These are phyloP conservation scores for Glaciozyma antarctica DNA, from an alignment of 768 basidiomycete genomes.

Conservation along the genomic window DNA sequence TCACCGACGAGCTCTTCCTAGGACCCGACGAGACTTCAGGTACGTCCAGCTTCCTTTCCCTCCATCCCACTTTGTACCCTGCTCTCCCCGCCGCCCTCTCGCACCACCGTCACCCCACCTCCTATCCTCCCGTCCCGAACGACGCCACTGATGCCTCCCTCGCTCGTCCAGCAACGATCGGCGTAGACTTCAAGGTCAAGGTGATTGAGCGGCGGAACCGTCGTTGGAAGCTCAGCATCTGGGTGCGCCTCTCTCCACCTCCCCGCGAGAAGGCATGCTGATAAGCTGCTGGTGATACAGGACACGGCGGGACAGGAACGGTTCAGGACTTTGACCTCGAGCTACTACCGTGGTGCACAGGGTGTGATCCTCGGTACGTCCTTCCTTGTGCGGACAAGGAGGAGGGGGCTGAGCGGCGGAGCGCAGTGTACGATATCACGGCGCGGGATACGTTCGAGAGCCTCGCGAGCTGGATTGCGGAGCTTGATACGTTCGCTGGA, in stretches of 20 bases:
- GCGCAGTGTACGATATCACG: conserved; percentile 93
- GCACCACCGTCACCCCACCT: conserved; percentile 39
- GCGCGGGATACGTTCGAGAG: conserved; percentile 88
- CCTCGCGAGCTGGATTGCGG: conserved; percentile 67
- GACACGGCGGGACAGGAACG: conserved; percentile 96
- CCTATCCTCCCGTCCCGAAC: conserved; percentile 50
- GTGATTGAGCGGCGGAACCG: conserved; percentile 38
- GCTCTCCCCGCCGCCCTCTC: conserved; percentile 38
- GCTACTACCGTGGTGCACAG: conserved; percentile 68
- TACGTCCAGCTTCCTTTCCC: conserved; percentile 49
- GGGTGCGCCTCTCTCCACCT: conserved; percentile 53
- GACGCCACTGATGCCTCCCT: conserved; percentile 47
- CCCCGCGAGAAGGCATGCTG: too few relatives aligned
- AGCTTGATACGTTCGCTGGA: conserved; percentile 71
- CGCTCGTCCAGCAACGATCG: conserved; percentile 38
- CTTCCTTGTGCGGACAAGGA: not conserved
- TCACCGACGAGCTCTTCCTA: conserved; percentile 92
- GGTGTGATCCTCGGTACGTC: conserved; percentile 45
- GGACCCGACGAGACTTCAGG: conserved; percentile 80
- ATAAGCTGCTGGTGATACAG: conserved; percentile 41
- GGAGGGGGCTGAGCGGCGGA: too few relatives aligned
- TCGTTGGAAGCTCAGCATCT: conserved; percentile 74
- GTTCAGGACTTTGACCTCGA: conserved; percentile 80
- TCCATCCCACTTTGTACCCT: conserved; percentile 37
- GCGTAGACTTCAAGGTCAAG: conserved; percentile 43